Percentiles rank a stretch among this genome's conserved stretches.
Evolutionary conservation across 2,329 filamentous ascomycete genomes (phyloP).

Genomic region (Cladobotryum protrusum): DNA sequence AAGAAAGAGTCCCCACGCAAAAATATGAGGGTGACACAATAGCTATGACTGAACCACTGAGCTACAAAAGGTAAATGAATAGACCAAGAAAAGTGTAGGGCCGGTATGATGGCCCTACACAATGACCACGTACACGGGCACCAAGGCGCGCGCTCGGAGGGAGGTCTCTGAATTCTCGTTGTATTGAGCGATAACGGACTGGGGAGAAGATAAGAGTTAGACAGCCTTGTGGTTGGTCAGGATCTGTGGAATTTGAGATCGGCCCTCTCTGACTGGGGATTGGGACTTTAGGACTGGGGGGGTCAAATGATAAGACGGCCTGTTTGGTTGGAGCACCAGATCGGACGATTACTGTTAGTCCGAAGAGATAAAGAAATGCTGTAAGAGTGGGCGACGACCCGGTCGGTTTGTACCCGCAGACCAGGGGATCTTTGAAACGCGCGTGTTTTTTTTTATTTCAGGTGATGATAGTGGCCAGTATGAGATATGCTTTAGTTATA

Average conservation of each 20-base stretch:
- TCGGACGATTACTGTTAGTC: constrained; percentile 9
- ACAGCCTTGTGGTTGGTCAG: constrained; percentile 6
- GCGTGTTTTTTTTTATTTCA: constrained; percentile 28
- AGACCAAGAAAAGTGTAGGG: background rate
- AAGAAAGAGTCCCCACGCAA: background rate
- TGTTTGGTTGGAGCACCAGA: constrained; percentile 7
- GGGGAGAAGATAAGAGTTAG: constrained; percentile 11
- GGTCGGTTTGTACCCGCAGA: constrained; percentile 9
- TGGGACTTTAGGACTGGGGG: constrained; percentile 5
- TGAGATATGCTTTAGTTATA: constrained; percentile 54
- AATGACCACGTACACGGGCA: background rate
- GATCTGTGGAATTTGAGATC: constrained; percentile 9
- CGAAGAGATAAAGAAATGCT: constrained; percentile 8
- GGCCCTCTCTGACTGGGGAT: constrained; percentile 2
- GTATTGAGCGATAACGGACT: constrained; percentile 8
- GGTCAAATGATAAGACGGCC: constrained; percentile 9
- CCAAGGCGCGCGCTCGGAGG: too few relatives aligned
- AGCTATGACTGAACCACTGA: background rate
- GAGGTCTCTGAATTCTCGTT: background rate
- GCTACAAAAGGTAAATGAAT: background rate
- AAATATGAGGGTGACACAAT: constrained; percentile 6
- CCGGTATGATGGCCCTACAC: too few relatives aligned
- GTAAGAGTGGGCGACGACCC: constrained; percentile 11
- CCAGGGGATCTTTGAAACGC: constrained; percentile 3
- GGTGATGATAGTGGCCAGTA: constrained; percentile 47